These are phyloP conservation scores for Aspergillus vadensis DNA, from an alignment of 2,329 filamentous ascomycete genomes.

Conservation along the genomic window DNA sequence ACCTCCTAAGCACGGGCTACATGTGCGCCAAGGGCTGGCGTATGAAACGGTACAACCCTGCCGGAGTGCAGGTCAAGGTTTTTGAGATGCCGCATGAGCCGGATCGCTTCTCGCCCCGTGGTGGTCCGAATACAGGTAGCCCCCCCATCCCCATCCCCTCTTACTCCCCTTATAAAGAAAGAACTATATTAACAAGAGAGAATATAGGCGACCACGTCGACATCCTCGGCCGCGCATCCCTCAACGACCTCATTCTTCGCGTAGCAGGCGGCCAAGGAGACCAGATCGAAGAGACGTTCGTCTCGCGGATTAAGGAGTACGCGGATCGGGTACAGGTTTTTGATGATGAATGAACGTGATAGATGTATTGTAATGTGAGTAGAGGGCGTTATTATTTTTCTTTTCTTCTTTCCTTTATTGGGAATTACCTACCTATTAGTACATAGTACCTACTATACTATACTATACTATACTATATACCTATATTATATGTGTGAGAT, in stretches of 20 bases:
- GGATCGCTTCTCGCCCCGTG: conserved; percentile 82
- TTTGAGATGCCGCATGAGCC: conserved; percentile 98
- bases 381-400: neutral
- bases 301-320: conserved; percentile 81
- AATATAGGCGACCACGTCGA: conserved; percentile 86
- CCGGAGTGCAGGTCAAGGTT: conserved; percentile 75
- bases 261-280: conserved; percentile 85
- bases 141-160: no score
- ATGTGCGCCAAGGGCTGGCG: conserved; percentile 97
- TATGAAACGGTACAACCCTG: conserved; percentile 90
- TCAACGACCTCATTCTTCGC: conserved; percentile 87
- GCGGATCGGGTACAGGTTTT: conserved; percentile 80
- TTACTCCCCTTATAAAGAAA: no score
- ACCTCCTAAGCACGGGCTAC: conserved; percentile 86
- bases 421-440: neutral
- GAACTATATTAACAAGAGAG: no score
- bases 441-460: neutral
- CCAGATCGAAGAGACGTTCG: conserved; percentile 72
- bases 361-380: neutral
- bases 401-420: neutral
- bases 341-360: conserved; percentile 56
- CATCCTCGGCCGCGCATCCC: conserved; percentile 81
- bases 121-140: conserved; percentile 67
- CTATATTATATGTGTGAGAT: neutral
- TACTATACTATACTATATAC: no score